Base-by-base conservation (phyloP, 306 rosid genomes). In the Prunus armeniaca region DNA sequence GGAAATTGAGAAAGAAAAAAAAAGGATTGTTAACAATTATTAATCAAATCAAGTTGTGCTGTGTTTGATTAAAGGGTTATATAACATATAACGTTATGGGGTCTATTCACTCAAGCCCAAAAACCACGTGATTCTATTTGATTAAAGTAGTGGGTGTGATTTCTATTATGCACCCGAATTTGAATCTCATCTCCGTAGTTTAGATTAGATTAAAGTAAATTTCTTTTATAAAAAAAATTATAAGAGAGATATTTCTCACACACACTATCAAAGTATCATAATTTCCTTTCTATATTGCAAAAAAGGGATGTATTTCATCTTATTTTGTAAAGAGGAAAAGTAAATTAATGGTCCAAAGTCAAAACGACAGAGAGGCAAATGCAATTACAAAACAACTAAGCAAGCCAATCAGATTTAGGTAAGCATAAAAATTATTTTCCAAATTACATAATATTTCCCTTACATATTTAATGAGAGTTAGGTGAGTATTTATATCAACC, bases 231-330 rank as follows among this genome's bases (percentile, higher is more conserved):
- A 34, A 34, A 34, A 32, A 34, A 5, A 34, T 34, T 5, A 5
- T 5, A 34, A 34, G 5, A 1, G 2, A 34, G 9, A 32, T 32
- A 32, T 34, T 38, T 38, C 43, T 38, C 2, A 1, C 9, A 1
- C 0, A 7, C 0, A 0, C 8, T 5, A 34, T 0, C 8, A 1
- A 7, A 38, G 0, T 38, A 38, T 38, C 2, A 6, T 38, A 0
- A 38, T 38, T 38, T 7, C 9, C 43, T 38, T 38, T 7, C 2
- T 52, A 1, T 6, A 6, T 52, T 52, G 57, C 2, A 2, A 6
- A 6, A 18, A 52, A 9, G 22, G 57, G 11, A 18, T 19, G 57
- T 52, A 51, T 17, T 51, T 51, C 56, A 14, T 51, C 56, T 51
- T 51, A 51, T 17, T 51, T 38, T 38, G 43, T 38, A 38, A 38